These are phyloP conservation scores for Daedaleopsis sinensis DNA, from an alignment of 768 basidiomycete genomes.

Conservation along the genomic window DNA sequence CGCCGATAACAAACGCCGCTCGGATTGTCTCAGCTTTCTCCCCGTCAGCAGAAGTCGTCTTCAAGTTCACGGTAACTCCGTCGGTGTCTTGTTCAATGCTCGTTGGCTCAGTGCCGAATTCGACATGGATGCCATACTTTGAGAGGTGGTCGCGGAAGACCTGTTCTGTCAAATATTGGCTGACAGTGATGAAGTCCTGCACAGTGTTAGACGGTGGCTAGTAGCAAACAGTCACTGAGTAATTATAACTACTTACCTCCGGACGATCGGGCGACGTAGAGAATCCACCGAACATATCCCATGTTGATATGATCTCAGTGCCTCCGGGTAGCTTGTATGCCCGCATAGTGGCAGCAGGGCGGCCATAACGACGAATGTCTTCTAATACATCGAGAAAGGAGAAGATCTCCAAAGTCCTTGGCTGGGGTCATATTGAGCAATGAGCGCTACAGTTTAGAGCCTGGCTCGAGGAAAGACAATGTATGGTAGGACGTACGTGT, in stretches of 20 bases:
- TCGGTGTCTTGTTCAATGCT: conserved; percentile 37
- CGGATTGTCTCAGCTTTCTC: conserved; percentile 30
- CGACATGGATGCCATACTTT: conserved; percentile 34
- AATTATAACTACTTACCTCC: conserved; percentile 13
- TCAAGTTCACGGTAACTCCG: conserved; percentile 33
- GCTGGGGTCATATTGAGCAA: conserved; percentile 11
- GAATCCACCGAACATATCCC: conserved; percentile 3
- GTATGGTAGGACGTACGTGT: conserved; percentile 20
- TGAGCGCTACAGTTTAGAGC: not conserved
- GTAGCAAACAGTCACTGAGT: not conserved
- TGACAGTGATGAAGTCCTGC: conserved; percentile 1
- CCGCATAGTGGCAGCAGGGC: not conserved
- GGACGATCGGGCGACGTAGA: conserved; percentile 18
- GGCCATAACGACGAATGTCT: conserved; percentile 6
- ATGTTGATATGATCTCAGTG: conserved; percentile 7
- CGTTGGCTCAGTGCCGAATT: conserved; percentile 38
- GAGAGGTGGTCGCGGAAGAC: conserved; percentile 35
- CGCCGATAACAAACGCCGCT: conserved; percentile 42
- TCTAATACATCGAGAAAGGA: conserved; percentile 22
- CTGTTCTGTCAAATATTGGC: conserved; percentile 29
- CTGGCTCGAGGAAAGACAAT: too few relatives aligned
- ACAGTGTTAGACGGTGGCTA: not conserved
- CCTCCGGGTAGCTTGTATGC: conserved; percentile 26
- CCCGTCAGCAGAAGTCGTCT: conserved; percentile 12
- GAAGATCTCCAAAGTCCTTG: conserved; percentile 25